phyloP scores from a whole-genome alignment of 2,329 filamentous ascomycete species.

The Cladophialophora carrionii region DNA sequence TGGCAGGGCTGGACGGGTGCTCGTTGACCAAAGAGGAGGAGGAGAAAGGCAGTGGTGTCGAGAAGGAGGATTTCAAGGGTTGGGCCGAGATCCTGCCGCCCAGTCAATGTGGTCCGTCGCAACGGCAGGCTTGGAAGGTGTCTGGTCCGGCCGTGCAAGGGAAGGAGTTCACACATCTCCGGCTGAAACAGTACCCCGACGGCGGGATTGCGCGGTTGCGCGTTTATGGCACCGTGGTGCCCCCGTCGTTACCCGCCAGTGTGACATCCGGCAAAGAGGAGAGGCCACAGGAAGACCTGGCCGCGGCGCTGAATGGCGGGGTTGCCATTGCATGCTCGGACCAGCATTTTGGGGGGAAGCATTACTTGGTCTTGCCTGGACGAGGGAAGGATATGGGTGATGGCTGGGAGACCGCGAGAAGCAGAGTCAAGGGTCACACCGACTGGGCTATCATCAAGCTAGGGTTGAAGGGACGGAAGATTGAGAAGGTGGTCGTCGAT shows the following conservation, averaged over 20 bases:
- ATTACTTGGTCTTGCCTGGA: slow-evolving; percentile 49
- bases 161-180: slow-evolving; percentile 49
- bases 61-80: slow-evolving; percentile 41
- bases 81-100: slow-evolving; percentile 49
- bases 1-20: slow-evolving; percentile 47
- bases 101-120: slow-evolving; percentile 47
- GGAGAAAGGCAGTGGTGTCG: slow-evolving; percentile 41
- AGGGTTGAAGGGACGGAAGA: slow-evolving; percentile 45
- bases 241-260: slow-evolving; percentile 39
- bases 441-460: slow-evolving; percentile 50
- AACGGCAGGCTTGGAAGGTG: slow-evolving; percentile 50
- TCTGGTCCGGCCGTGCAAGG: slow-evolving; percentile 33
- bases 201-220: slow-evolving; percentile 51
- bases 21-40: slow-evolving; percentile 38
- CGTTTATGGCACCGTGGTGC: slow-evolving; percentile 49
- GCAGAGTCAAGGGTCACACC: slow-evolving; percentile 46
- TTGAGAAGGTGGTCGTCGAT: slow-evolving; percentile 48
- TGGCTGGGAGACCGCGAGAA: slow-evolving; percentile 51
- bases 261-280: slow-evolving; percentile 22
- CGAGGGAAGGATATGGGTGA: slow-evolving; percentile 52
- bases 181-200: slow-evolving; percentile 52
- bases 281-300: slow-evolving; percentile 45
- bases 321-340: slow-evolving; percentile 47
- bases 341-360: slow-evolving; percentile 49
- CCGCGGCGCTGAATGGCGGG: slow-evolving; percentile 48